Evolutionary conservation across 2,329 filamentous ascomycete genomes (phyloP), one percentile per base, ranked within the genome.

Genomic region (Talaromyces sp.): DNA sequence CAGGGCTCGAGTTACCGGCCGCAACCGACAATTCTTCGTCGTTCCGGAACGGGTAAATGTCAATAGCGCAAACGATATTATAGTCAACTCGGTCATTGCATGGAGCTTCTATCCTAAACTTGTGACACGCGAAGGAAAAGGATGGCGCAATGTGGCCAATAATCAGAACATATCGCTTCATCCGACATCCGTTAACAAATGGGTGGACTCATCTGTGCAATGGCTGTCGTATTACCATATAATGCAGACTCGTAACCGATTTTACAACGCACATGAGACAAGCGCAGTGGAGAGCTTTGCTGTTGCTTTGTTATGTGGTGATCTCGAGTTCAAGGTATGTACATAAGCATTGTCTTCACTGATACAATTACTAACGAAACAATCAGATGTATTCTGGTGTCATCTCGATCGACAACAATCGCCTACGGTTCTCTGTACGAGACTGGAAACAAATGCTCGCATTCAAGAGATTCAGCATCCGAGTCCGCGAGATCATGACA

Each of bases 51-150:
- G 89, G 11, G 89, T 92, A 69, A 89, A 94, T 72, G 77, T 83
- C 34, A 90, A 95, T 74, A 93, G 91, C 68, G 85, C 89, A 63
- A 94, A 96, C 68, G 93, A 99, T 70, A 72, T 89, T 0, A 83
- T 97, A 27, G 84, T 92, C 5, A 87, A 89, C 67, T 91, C 93
- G 0, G 91, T 97, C 49, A 91, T 97, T 70, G 91, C 93, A 0
- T 96, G 92, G 87, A 93, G 92, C 61, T 97, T 99, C 80, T 98
- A 99, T 73, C 95, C 95, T 0, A 97, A 97, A 72, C 85, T 99
- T 17, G 84, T 98, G 3, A 87, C 90, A 29, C 88, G 91, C 64
- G 93, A 98, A 72, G 88, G 87, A 59, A 96, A 93, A 80, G 92
- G 91, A 13, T 91, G 93, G 84, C 89, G 93, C 64, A 98, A 97